These are phyloP conservation scores for Mucor plumbeus DNA, from an alignment of 371 early-diverging fungal genomes.

Conservation along the genomic window DNA sequence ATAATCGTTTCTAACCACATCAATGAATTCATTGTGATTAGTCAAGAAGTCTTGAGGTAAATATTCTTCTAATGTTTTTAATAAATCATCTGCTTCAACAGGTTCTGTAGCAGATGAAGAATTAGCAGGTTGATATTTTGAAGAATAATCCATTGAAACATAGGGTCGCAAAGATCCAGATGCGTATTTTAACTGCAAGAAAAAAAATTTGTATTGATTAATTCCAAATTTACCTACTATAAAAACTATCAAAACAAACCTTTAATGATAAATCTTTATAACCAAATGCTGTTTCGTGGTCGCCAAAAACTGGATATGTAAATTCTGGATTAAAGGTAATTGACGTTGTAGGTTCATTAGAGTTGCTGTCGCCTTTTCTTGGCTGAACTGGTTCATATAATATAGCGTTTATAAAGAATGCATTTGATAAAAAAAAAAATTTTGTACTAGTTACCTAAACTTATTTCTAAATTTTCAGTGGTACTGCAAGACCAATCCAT, in stretches of 20 bases:
- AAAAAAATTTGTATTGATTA: not conserved
- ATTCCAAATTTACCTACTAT: not conserved
- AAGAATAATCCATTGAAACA: slow-evolving; percentile 64
- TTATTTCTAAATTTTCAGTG: slow-evolving; percentile 16
- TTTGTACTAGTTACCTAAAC: slow-evolving; percentile 19
- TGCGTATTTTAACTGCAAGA: slow-evolving; percentile 69
- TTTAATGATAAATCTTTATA: slow-evolving; percentile 80
- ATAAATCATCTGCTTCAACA: slow-evolving; percentile 50
- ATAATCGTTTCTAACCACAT: slow-evolving; percentile 64
- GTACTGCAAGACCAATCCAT: slow-evolving; percentile 35
- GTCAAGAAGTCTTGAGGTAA: slow-evolving; percentile 49
- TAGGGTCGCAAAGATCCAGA: slow-evolving; percentile 80
- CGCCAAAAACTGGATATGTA: slow-evolving; percentile 92
- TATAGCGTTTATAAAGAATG: not conserved
- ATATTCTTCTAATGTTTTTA: slow-evolving; percentile 42
- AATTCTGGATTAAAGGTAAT: slow-evolving; percentile 63
- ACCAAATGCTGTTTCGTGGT: slow-evolving; percentile 86
- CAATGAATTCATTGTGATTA: slow-evolving; percentile 66
- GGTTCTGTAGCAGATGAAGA: not conserved
- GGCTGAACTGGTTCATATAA: slow-evolving; percentile 12
- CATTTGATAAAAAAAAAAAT: not conserved
- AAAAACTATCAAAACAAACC: slow-evolving; percentile 35
- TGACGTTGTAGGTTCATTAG: slow-evolving; percentile 10
- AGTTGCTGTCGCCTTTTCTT: slow-evolving; percentile 15
- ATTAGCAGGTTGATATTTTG: slow-evolving; percentile 37